Evolutionary conservation across 805 yeast species (phyloP).

Genomic region (Ogataea minuta): DNA sequence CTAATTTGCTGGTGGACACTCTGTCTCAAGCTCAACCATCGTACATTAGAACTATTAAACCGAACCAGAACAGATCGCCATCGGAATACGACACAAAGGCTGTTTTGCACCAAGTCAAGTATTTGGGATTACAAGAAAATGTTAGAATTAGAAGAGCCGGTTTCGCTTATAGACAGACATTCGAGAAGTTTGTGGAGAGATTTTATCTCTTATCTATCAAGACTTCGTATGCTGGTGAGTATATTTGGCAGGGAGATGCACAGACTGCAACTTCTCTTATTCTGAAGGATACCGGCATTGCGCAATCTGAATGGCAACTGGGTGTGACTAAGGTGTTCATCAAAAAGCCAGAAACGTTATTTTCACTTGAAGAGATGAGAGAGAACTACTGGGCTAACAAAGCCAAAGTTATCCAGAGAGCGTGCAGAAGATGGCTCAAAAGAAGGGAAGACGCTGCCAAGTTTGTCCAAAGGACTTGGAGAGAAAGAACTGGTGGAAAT

Average conservation of each 20-base stretch:
- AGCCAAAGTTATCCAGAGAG: slow-evolving; percentile 97
- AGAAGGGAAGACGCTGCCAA: slow-evolving; percentile 85
- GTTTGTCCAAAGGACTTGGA: slow-evolving; percentile 77
- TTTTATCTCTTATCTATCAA: slow-evolving; percentile 82
- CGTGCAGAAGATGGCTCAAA: slow-evolving; percentile 83
- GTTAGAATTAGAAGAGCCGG: slow-evolving; percentile 98
- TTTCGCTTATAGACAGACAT: slow-evolving; percentile 95
- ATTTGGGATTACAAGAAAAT: slow-evolving; percentile 93
- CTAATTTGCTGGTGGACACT: slow-evolving; percentile 86
- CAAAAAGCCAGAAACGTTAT: slow-evolving; percentile 94
- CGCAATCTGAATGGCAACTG: slow-evolving; percentile 78
- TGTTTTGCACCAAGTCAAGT: slow-evolving; percentile 93
- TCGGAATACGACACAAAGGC: slow-evolving; percentile 84
- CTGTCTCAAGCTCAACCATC: slow-evolving; percentile 91
- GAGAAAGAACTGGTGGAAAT: slow-evolving; percentile 71
- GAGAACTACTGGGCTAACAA: slow-evolving; percentile 97
- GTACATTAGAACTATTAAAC: slow-evolving; percentile 95
- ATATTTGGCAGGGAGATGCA: slow-evolving; percentile 57
- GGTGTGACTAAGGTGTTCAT: slow-evolving; percentile 92
- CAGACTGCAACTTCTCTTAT: slow-evolving; percentile 51
- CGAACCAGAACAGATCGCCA: slow-evolving; percentile 90
- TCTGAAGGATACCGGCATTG: slow-evolving; percentile 60
- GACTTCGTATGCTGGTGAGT: slow-evolving; percentile 88
- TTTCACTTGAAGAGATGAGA: slow-evolving; percentile 93
- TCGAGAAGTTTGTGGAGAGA: slow-evolving; percentile 93